A percentile compares a stretch with the other conserved stretches of the same genome.
Evolutionary conservation across 2,329 filamentous ascomycete species (phyloP).

Genomic region (Alternaria sp.): DNA sequence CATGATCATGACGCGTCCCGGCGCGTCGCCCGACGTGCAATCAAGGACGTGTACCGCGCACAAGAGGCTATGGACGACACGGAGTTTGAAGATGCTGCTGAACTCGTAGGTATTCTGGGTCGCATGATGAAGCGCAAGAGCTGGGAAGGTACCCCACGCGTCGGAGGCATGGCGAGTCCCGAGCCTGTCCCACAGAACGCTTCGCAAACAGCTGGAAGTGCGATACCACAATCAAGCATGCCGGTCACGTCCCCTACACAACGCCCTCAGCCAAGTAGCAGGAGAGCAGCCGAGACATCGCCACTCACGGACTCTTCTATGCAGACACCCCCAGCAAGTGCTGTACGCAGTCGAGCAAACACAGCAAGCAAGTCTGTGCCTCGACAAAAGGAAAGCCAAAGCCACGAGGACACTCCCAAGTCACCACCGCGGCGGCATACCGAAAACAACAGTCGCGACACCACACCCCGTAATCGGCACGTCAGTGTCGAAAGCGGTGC

Average conservation of each 20-base stretch:
- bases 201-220: constrained; percentile 22
- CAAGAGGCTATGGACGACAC: constrained; percentile 94
- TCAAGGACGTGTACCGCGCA: constrained; percentile 89
- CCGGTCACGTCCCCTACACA: constrained; percentile 25
- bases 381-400: constrained; percentile 31
- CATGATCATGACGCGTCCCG: constrained; percentile 82
- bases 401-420: constrained; percentile 39
- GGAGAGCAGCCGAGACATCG: constrained; percentile 37
- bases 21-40: constrained; percentile 79
- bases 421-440: constrained; percentile 34
- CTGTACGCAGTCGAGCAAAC: constrained; percentile 39
- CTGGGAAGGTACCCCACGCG: constrained; percentile 49
- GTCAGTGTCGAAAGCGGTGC: constrained; percentile 42
- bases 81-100: constrained; percentile 90
- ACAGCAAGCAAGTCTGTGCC: constrained; percentile 34
- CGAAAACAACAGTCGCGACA: constrained; percentile 42
- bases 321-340: constrained; percentile 29
- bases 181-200: constrained; percentile 31
- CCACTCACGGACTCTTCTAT: constrained; percentile 31
- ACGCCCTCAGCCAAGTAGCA: constrained; percentile 31
- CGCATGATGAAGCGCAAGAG: constrained; percentile 81
- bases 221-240: constrained; percentile 14
- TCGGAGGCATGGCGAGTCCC: constrained; percentile 43
- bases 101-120: constrained; percentile 83
- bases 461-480: constrained; percentile 43